These are phyloP conservation scores for Globisporangium heterothallicum DNA, from an alignment of 352 stramenopile species.

Conservation along the genomic window DNA sequence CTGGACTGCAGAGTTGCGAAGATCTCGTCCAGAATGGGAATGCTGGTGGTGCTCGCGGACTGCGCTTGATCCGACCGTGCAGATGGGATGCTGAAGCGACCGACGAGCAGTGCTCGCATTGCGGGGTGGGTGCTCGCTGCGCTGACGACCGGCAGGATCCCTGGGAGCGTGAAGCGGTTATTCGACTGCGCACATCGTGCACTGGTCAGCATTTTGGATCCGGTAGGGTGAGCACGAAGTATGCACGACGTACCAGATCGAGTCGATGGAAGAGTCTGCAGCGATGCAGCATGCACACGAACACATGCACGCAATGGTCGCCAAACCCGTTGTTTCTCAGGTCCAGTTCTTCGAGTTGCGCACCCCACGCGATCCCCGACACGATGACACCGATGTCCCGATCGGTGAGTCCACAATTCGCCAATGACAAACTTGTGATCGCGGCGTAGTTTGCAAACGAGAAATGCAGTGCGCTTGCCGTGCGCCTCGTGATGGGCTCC, in stretches of 20 bases:
- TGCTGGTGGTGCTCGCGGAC: too few relatives aligned
- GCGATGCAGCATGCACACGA: constrained; percentile 27
- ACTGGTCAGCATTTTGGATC: not conserved
- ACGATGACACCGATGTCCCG: constrained; percentile 29
- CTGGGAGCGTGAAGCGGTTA: constrained; percentile 26
- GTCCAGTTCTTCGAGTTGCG: constrained; percentile 27
- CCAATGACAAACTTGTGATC: constrained; percentile 24
- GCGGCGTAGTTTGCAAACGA: constrained; percentile 28
- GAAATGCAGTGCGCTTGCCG: constrained; percentile 25
- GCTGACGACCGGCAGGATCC: constrained; percentile 18
- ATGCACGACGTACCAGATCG: constrained; percentile 30
- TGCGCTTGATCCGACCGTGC: too few relatives aligned
- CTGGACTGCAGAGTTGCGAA: constrained; percentile 16
- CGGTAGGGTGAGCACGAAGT: not conserved
- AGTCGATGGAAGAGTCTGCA: constrained; percentile 25
- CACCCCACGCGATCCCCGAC: constrained; percentile 33
- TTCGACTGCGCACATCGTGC: constrained; percentile 17
- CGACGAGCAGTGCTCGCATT: constrained; percentile 25
- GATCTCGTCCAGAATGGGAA: constrained; percentile 11
- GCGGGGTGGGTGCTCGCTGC: constrained; percentile 14
- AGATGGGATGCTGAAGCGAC: constrained; percentile 17
- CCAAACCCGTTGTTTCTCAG: constrained; percentile 30
- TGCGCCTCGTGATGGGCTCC: constrained; percentile 14
- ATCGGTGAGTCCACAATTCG: constrained; percentile 34
- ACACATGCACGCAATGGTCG: constrained; percentile 22